Base-by-base conservation (phyloP, 345 rosid species). In the Rhizophora apiculata region DNA sequence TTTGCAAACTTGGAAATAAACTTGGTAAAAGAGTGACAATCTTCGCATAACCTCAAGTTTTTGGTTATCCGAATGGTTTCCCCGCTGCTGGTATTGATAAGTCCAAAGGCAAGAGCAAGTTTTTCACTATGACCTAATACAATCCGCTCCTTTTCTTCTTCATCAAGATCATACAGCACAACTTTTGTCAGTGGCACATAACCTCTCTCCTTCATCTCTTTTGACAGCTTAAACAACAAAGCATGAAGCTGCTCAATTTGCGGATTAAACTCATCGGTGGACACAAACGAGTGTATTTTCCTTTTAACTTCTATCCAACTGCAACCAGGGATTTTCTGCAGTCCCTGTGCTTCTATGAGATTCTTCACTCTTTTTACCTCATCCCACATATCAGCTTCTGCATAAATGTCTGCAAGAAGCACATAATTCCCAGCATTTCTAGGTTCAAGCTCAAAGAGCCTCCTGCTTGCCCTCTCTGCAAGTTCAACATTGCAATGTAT, bases 91-190 rank as follows among this genome's bases (percentile, higher is more conserved):
- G 87, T 74, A 74, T 89, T 89, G 74, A 88, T 87, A 16, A 94
- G 86, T 58, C 98, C 97, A 15, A 87, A 94, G 27, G 91, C 96
- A 39, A 94, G 84, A 1, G 98, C 96, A 22, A 88, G 81, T 64
- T 94, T 94, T 77, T 89, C 96, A 9, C 95, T 91, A 67, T 94
- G 98, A 15, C 98, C 96, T 68, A 89, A 72, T 54, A 91, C 82
- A 21, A 91, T 91, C 64, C 85, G 72, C 76, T 94, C 95, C 79
- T 91, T 94, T 79, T 89, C 97, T 62, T 81, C 82, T 5, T 69
- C 69, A 13, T 82, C 93, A 9, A 94, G 90, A 77, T 91, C 96
- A 72, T 91, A 94, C 26, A 89, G 87, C 73, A 94, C 96, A 2
- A 86, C 87, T 75, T 88, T 83, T 1, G 97, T 94, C 71, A 85